These are phyloP conservation scores for Erythrophleum ivorense DNA, from an alignment of 331 rosid species.

Conservation along the genomic window DNA sequence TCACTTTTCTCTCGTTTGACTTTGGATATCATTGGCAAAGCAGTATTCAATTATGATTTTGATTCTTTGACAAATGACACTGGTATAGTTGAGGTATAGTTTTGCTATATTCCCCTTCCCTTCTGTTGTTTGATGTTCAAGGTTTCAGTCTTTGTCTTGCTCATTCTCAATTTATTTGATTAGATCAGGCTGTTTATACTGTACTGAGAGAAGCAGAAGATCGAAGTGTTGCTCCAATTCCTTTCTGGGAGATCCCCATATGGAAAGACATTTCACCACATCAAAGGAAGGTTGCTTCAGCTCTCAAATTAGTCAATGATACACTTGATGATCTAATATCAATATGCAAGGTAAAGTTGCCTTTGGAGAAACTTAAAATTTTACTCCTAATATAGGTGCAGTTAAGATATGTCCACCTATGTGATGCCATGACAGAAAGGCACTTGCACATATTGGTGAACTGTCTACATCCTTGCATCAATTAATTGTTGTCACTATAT, in stretches of 20 bases:
- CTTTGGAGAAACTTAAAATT: slow-evolving; percentile 28
- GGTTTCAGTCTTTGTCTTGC: slow-evolving; percentile 32
- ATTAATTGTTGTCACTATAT: not conserved
- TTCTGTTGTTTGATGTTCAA: slow-evolving; percentile 27
- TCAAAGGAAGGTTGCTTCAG: slow-evolving; percentile 78
- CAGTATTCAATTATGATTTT: slow-evolving; percentile 95
- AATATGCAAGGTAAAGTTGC: slow-evolving; percentile 82
- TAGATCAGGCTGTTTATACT: slow-evolving; percentile 90
- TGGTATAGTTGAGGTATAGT: slow-evolving; percentile 87
- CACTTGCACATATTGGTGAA: slow-evolving; percentile 33
- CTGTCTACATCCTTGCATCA: not conserved
- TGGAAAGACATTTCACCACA: slow-evolving; percentile 98
- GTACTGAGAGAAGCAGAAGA: slow-evolving; percentile 97
- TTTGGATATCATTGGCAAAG: slow-evolving; percentile 91
- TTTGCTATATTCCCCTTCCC: slow-evolving; percentile 39
- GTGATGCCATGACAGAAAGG: slow-evolving; percentile 23
- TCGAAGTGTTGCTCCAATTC: slow-evolving; percentile 90
- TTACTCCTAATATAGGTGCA: slow-evolving; percentile 22
- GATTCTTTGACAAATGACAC: slow-evolving; percentile 89
- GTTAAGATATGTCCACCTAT: slow-evolving; percentile 10
- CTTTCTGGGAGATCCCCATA: slow-evolving; percentile 92
- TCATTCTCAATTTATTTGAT: slow-evolving; percentile 43
- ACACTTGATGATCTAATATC: slow-evolving; percentile 79
- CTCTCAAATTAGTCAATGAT: slow-evolving; percentile 84
- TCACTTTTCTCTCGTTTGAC: slow-evolving; percentile 96